A percentile compares a stretch with the other conserved stretches of the same genome.
These are phyloP conservation scores for Rubia tinctorum DNA, from an alignment of 305 asterid genomes.

Conservation along the genomic window DNA sequence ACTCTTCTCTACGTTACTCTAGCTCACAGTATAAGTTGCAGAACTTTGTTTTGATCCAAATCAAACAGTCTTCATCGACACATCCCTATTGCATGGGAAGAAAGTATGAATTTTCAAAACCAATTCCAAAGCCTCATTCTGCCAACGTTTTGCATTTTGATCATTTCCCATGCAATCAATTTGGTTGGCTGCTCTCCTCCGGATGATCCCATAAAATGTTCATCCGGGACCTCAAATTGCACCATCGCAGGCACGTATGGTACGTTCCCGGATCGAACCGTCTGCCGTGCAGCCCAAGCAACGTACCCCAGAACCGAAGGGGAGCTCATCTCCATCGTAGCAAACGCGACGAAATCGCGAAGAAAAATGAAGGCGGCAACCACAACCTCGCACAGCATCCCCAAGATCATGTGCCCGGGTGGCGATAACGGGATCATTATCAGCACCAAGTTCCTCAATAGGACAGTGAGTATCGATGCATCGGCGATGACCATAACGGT, in stretches of 20 bases:
- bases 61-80: not conserved
- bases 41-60: too few species aligned
- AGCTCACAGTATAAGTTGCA: too few species aligned
- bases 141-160: not conserved
- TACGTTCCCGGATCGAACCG: conserved; percentile 20
- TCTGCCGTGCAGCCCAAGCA: conserved; percentile 21
- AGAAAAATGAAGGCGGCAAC: conserved; percentile 5
- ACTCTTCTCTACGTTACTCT: too few species aligned
- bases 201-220: conserved; percentile 22
- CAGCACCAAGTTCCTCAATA: conserved; percentile 3
- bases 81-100: too few species aligned
- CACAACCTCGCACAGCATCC: conserved; percentile 3
- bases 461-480: not conserved
- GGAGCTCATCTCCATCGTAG: conserved; percentile 10
- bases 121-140: not conserved
- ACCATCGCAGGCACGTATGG: conserved; percentile 21
- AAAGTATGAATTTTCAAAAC: not conserved
- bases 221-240: conserved; percentile 11
- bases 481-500: conserved; percentile 1
- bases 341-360: not conserved
- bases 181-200: conserved; percentile 15
- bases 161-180: not conserved
- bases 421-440: not conserved
- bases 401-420: not conserved
- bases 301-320: conserved; percentile 20